Conservation (phyloP, 441 rosid species). For the Populus hybrid region DNA sequence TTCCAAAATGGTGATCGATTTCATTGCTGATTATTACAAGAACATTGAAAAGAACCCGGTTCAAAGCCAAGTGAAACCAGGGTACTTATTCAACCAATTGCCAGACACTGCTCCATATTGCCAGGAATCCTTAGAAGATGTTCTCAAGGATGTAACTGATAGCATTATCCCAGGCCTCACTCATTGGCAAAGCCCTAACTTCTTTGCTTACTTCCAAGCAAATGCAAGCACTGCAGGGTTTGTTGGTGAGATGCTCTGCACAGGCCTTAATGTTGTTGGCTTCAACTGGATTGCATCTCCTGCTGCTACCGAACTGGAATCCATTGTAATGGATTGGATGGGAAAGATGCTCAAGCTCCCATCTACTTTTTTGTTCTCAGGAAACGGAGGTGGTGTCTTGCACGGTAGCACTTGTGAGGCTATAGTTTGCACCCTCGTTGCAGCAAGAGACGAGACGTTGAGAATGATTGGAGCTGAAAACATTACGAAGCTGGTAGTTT, state of each 20-base stretch:
- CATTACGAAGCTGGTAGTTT: constrained; percentile 28
- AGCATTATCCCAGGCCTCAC: constrained; percentile 31
- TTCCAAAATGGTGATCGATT: constrained; percentile 24
- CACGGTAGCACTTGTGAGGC: constrained; percentile 33
- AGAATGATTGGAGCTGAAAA: constrained; percentile 11
- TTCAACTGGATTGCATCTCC: constrained; percentile 39
- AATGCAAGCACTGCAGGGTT: constrained; percentile 31
- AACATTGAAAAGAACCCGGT: constrained; percentile 29
- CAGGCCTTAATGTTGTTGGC: constrained; percentile 29
- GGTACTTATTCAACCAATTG: constrained; percentile 19
- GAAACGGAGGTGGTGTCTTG: constrained; percentile 40
- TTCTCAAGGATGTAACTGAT: constrained; percentile 19
- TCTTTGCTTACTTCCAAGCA: constrained; percentile 29
- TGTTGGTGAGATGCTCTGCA: constrained; percentile 36
- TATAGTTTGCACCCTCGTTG: constrained; percentile 27
- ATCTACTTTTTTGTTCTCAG: constrained; percentile 25
- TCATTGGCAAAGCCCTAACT: constrained; percentile 40
- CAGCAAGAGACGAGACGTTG: constrained; percentile 28
- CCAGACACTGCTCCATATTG: constrained; percentile 17
- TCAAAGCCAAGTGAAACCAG: constrained; percentile 28
- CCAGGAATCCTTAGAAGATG: constrained; percentile 14
- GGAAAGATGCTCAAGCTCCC: constrained; percentile 33
- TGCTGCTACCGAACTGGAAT: constrained; percentile 28
- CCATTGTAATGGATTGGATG: constrained; percentile 34
- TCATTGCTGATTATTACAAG: constrained; percentile 28